Base-by-base conservation (phyloP, 2,329 filamentous ascomycete species). In the Fusarium keratoplasticum region DNA sequence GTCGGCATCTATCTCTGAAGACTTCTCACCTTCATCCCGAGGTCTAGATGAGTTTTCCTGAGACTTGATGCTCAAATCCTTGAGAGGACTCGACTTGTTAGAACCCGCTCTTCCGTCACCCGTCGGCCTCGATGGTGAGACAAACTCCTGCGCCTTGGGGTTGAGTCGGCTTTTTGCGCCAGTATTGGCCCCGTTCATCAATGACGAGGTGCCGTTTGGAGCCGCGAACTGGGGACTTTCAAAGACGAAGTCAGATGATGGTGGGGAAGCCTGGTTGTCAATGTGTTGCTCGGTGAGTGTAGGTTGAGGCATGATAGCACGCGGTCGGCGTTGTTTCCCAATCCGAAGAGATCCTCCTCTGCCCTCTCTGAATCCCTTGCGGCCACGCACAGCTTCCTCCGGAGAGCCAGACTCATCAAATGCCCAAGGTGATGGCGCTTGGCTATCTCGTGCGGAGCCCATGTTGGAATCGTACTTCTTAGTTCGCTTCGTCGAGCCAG, bases 271-370 rank as follows among this genome's bases (percentile, higher is more conserved):
- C 14, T 64, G 59, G 5, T 40, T 57, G 18, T 70, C 55, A 20
- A 42, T 18, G n/a, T 36, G 64, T 29, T 74, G 67, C 60, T 73
- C 75, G 47, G 66, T 57, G 13, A 76, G 67, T 22, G 62, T 61
- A 44, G 77, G 54, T n/a, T 58, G 67, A 20, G 70, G 58, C 63
- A 71, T 61, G 14, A 76, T 25, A 27, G 69, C 50, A 18, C 71
- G 75, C 16, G 72, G 69, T 35, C 75, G 80, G 29, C 81, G 79
- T 57, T 78, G 77, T 69, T 82, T 82, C 4, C 71, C 68, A 27
- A 83, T 66, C 11, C 78, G 78, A 33, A 84, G 75, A 5, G 83
- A 84, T 25, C 81, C 81, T n/a, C 81, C 82, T 13, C 76, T 77
- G 29, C 76, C 70, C 42, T 75, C 67, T 33, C 80, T 76, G 22